phyloP scores from a whole-genome alignment of 2,329 filamentous ascomycete species.

The Neoascochyta sp. region DNA sequence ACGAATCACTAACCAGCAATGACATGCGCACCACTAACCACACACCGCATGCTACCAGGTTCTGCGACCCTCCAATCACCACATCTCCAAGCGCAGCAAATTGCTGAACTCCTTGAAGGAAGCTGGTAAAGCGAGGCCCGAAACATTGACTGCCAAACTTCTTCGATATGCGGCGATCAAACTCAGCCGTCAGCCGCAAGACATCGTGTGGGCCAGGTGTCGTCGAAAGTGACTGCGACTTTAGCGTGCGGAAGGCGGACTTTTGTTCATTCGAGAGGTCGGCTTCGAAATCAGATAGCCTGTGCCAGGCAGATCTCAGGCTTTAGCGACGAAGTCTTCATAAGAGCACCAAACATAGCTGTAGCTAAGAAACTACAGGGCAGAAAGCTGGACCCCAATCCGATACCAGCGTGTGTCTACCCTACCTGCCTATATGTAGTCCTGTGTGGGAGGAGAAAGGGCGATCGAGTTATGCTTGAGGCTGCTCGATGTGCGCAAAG shows the following conservation, averaged over 20 bases:
- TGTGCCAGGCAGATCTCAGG: constrained; percentile 12
- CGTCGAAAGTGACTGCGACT: constrained; percentile 1
- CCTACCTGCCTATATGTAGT: too few species aligned
- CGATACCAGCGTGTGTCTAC: not conserved
- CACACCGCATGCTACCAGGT: constrained; percentile 45
- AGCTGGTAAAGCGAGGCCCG: constrained; percentile 42
- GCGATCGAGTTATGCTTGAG: too few species aligned
- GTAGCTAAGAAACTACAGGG: not conserved
- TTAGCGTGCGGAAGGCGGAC: constrained; percentile 1
- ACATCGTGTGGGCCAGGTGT: constrained; percentile 8
- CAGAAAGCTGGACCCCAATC: not conserved
- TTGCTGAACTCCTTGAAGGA: constrained; percentile 43
- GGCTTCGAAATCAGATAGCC: constrained; percentile 11
- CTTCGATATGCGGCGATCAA: constrained; percentile 23
- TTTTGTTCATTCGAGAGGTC: constrained; percentile 10
- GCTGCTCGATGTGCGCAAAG: too few species aligned
- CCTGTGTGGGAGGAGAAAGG: too few species aligned
- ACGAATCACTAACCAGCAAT: constrained; percentile 35
- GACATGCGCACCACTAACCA: constrained; percentile 46
- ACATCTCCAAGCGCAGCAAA: constrained; percentile 45
- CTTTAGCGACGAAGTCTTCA: constrained; percentile 8
- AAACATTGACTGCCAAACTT: constrained; percentile 32
- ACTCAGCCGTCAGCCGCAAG: constrained; percentile 38
- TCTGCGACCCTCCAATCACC: constrained; percentile 44
- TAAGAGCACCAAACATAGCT: constrained; percentile 6